Evolutionary conservation across 306 rosid genomes (phyloP).

Genomic region (Trifolium dubium): DNA sequence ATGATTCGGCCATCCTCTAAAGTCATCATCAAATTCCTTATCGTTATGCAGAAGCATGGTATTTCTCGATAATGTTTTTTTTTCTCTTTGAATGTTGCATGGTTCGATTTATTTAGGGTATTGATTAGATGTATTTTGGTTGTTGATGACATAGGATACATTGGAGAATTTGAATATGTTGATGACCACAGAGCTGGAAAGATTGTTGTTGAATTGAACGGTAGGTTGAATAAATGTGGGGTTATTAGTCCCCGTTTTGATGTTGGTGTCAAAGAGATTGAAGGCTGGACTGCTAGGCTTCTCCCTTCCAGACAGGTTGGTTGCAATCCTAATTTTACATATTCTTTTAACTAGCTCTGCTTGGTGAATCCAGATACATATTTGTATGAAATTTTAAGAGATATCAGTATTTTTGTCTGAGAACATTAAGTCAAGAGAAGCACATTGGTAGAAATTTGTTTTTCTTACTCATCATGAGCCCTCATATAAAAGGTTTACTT

Average conservation of each 20-base stretch:
- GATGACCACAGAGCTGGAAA: slow-evolving; percentile 16
- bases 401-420: neutral
- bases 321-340: neutral
- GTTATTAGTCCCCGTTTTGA: slow-evolving; percentile 19
- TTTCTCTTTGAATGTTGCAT: neutral
- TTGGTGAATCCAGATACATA: neutral
- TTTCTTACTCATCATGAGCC: neutral
- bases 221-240: slow-evolving; percentile 12
- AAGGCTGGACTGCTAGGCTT: slow-evolving; percentile 19
- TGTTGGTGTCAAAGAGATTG: slow-evolving; percentile 1
- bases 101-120: neutral
- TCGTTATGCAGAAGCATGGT: slow-evolving; percentile 13
- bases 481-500: neutral
- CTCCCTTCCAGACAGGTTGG: slow-evolving; percentile 1
- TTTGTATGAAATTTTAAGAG: neutral
- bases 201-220: slow-evolving; percentile 7
- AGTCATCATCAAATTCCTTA: slow-evolving; percentile 10
- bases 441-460: no score
- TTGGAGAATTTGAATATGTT: slow-evolving; percentile 8
- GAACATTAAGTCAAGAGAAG: neutral
- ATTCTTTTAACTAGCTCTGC: neutral
- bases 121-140: neutral
- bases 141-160: neutral
- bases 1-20: slow-evolving; percentile 11
- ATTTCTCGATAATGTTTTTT: neutral